Percentiles rank a stretch among this genome's conserved stretches.
These are phyloP conservation scores for Sanguinoderma infundibulare DNA, from an alignment of 1,284 basidiomycete genomes.

Conservation along the genomic window DNA sequence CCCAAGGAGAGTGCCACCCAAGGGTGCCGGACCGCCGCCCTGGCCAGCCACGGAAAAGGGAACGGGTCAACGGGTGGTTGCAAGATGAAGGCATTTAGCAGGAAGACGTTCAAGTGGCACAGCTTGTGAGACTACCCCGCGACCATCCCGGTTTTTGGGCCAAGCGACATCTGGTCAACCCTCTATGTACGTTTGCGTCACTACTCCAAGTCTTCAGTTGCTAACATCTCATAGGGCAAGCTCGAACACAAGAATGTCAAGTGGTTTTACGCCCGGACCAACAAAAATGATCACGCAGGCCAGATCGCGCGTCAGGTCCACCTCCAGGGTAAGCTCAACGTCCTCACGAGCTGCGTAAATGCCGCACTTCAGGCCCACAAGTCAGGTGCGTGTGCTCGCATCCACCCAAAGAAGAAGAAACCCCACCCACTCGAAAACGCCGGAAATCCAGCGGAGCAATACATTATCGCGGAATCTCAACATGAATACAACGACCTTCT, in stretches of 20 bases:
- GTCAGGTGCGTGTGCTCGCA: too few species aligned
- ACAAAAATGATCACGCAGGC: conserved; percentile 28
- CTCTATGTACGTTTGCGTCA: too few species aligned
- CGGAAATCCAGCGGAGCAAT: too few species aligned
- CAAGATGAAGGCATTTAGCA: background rate
- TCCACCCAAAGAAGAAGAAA: too few species aligned
- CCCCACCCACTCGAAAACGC: too few species aligned
- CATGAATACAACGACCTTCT: too few species aligned
- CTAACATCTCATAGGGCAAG: conserved; percentile 27
- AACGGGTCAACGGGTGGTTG: background rate
- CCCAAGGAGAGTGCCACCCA: background rate
- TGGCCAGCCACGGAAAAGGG: background rate
- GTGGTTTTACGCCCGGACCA: conserved; percentile 33
- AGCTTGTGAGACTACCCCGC: background rate
- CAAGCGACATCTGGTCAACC: conserved; percentile 31
- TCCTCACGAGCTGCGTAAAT: too few species aligned
- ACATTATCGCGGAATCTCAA: too few species aligned
- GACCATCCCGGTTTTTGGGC: conserved; percentile 35
- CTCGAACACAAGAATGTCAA: conserved; percentile 38
- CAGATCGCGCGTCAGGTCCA: conserved; percentile 31
- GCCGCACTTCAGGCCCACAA: too few species aligned
- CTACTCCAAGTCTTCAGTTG: too few species aligned
- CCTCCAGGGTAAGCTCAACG: background rate
- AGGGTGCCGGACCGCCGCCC: background rate
- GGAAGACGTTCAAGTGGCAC: background rate